Evolutionary conservation across 352 stramenopile species (phyloP).

Genomic region (Thalassiosira tumida): DNA sequence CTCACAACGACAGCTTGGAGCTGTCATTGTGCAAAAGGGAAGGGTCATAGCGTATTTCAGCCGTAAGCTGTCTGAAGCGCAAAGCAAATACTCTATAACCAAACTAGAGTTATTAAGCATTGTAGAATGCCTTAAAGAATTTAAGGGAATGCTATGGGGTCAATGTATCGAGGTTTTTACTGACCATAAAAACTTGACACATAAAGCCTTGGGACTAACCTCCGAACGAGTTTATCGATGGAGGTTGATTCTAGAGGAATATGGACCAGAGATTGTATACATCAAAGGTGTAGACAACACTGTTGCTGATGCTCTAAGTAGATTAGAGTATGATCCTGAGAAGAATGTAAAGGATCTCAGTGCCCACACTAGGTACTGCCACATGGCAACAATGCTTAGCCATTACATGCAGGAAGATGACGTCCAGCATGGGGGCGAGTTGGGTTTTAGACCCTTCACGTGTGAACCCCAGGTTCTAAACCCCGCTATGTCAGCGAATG

Average conservation of each 20-base stretch:
- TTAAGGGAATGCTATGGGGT: conserved; percentile 80
- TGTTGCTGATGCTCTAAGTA: conserved; percentile 70
- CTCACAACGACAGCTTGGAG: conserved; percentile 55
- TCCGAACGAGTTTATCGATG: conserved; percentile 72
- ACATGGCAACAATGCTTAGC: not conserved
- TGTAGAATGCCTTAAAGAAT: conserved; percentile 83
- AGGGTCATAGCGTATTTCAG: conserved; percentile 76
- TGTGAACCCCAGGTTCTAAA: too few species aligned
- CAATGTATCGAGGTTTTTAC: conserved; percentile 76
- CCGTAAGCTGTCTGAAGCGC: conserved; percentile 72
- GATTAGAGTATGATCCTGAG: conserved; percentile 41
- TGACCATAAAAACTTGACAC: conserved; percentile 81
- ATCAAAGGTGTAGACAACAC: conserved; percentile 75
- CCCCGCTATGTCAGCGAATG: too few species aligned
- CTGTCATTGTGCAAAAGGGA: conserved; percentile 72
- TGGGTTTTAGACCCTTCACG: too few species aligned
- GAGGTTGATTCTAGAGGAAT: conserved; percentile 81
- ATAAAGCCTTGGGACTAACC: conserved; percentile 45
- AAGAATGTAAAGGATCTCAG: not conserved
- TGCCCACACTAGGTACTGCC: not conserved
- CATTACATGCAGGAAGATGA: not conserved
- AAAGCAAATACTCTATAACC: conserved; percentile 74
- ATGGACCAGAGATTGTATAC: conserved; percentile 69
- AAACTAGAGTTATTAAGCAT: conserved; percentile 78
- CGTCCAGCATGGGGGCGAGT: not conserved